Evolutionary conservation across 345 rosid genomes (phyloP).

Genomic region (Euclidium syriacum): DNA sequence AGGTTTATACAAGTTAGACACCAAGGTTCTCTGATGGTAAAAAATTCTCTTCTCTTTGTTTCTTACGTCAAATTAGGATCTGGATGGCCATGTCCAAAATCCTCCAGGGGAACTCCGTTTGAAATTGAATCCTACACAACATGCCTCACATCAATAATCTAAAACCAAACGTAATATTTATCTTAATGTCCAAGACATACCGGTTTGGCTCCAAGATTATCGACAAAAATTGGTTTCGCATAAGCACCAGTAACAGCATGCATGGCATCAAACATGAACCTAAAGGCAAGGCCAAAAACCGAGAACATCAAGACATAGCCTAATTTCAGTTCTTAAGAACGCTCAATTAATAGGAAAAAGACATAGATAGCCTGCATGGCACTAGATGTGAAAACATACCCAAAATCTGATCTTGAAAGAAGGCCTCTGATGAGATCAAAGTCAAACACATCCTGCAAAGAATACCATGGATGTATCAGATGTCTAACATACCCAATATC

Average conservation of each 20-base stretch:
- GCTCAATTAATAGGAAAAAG: neutral
- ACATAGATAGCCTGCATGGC: neutral
- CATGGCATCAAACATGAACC: constrained; percentile 93
- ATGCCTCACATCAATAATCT: constrained; percentile 22
- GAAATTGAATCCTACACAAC: constrained; percentile 65
- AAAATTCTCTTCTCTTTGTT: constrained; percentile 9
- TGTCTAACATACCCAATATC: constrained; percentile 7
- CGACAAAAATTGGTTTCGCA: constrained; percentile 90
- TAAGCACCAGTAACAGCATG: constrained; percentile 96
- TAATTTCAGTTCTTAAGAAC: constrained; percentile 12
- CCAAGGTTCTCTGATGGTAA: neutral
- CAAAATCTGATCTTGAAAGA: constrained; percentile 63
- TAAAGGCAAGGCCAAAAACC: constrained; percentile 18
- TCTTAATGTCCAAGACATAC: constrained; percentile 35
- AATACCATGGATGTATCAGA: constrained; percentile 22
- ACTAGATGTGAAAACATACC: constrained; percentile 38
- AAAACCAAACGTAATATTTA: neutral
- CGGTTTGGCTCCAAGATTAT: constrained; percentile 65
- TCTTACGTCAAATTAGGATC: constrained; percentile 95
- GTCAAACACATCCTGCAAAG: constrained; percentile 82
- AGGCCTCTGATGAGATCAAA: constrained; percentile 76
- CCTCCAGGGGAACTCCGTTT: constrained; percentile 87
- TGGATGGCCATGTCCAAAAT: constrained; percentile 97
- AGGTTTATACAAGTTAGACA: constrained; percentile 19
- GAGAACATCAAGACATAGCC: constrained; percentile 3